A percentile compares a stretch with the other conserved stretches of the same genome.
These are phyloP conservation scores for Dalbergia cultrata DNA, from an alignment of 306 rosid species.

Conservation along the genomic window DNA sequence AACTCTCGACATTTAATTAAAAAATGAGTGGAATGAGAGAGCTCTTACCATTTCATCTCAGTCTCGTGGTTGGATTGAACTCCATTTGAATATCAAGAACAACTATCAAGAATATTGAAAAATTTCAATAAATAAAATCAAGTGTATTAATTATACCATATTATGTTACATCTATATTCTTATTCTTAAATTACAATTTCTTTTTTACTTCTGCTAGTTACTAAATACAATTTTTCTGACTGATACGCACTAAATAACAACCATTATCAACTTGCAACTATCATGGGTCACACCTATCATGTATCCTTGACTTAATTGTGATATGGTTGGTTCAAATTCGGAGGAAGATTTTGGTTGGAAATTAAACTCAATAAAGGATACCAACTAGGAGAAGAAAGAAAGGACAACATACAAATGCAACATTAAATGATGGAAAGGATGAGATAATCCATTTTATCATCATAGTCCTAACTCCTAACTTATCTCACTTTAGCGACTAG, in stretches of 20 bases:
- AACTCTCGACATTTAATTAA: too few relatives aligned
- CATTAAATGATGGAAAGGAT: conserved; percentile 28
- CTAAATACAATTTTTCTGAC: not conserved
- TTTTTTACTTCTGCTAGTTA: not conserved
- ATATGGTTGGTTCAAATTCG: not conserved
- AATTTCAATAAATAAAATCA: not conserved
- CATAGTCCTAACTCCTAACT: not conserved
- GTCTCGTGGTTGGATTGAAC: too few relatives aligned
- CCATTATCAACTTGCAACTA: not conserved
- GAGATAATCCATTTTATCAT: conserved; percentile 28
- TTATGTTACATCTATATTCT: not conserved
- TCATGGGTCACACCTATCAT: conserved; percentile 11
- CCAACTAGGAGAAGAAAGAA: conserved; percentile 28
- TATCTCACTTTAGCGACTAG: not conserved
- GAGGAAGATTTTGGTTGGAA: conserved; percentile 12
- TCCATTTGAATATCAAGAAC: too few relatives aligned
- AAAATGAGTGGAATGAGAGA: too few relatives aligned
- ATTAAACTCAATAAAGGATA: not conserved
- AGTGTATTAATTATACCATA: not conserved
- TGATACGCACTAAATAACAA: not conserved
- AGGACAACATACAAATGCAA: not conserved
- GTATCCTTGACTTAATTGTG: not conserved
- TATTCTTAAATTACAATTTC: conserved; percentile 8
- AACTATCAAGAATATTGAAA: not conserved
- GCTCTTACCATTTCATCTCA: too few relatives aligned